phyloP scores from a whole-genome alignment of 176 grass and related monocot species.

The Canna indica region DNA sequence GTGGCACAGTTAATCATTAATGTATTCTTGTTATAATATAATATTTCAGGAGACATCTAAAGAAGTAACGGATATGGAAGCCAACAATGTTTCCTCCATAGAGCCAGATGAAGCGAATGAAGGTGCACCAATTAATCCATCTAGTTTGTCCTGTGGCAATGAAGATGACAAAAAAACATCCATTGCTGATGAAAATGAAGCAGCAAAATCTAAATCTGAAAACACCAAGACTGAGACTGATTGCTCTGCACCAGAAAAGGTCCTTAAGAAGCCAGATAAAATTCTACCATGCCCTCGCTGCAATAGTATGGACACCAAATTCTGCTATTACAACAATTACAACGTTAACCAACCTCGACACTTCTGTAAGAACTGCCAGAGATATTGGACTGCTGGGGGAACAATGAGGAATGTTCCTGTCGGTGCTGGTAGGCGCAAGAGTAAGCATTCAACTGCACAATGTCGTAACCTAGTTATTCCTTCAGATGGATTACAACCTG shows the following conservation, averaged over 20 bases:
- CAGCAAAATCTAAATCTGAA: constrained; percentile 29
- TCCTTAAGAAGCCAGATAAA: constrained; percentile 80
- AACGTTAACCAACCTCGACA: constrained; percentile 74
- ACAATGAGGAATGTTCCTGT: constrained; percentile 83
- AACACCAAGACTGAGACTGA: constrained; percentile 39
- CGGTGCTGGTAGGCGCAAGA: constrained; percentile 74
- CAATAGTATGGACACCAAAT: constrained; percentile 87
- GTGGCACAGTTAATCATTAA: background rate
- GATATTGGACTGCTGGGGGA: constrained; percentile 80
- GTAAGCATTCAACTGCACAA: constrained; percentile 44
- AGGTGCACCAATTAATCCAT: constrained; percentile 17
- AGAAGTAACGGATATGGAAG: constrained; percentile 3
- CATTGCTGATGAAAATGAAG: constrained; percentile 30
- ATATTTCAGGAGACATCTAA: background rate
- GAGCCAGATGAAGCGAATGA: constrained; percentile 20
- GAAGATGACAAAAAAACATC: constrained; percentile 16
- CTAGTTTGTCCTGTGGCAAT: constrained; percentile 23
- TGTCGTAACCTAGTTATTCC: constrained; percentile 48
- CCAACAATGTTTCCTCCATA: constrained; percentile 18
- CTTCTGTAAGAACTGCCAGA: constrained; percentile 85
- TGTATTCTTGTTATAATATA: background rate
- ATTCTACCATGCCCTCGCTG: constrained; percentile 70
- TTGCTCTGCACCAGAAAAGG: constrained; percentile 36
- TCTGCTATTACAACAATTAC: constrained; percentile 88
- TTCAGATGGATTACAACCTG: constrained; percentile 40